These are phyloP conservation scores for Phaffia rhodozyma DNA, from an alignment of 1,284 basidiomycete genomes.

Conservation along the genomic window DNA sequence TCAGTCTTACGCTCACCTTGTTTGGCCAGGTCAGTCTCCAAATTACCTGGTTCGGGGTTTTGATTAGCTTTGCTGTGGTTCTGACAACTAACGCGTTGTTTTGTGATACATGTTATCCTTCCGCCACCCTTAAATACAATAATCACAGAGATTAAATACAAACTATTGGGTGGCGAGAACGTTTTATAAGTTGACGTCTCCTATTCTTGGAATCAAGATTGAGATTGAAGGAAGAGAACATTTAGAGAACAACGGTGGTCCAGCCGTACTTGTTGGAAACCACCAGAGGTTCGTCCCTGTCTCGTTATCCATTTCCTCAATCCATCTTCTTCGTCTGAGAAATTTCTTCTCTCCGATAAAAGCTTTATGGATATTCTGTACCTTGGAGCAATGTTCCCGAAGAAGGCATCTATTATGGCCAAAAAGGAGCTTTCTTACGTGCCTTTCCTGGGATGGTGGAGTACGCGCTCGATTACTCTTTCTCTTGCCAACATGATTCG, in stretches of 20 bases:
- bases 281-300: slow-evolving; percentile 55
- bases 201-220: slow-evolving; percentile 56
- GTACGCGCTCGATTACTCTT: slow-evolving; percentile 24
- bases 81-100: neutral
- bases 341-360: neutral
- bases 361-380: slow-evolving; percentile 74
- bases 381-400: slow-evolving; percentile 78
- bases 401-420: slow-evolving; percentile 74
- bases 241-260: slow-evolving; percentile 44
- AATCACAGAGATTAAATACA: slow-evolving; percentile 56
- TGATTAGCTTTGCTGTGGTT: neutral
- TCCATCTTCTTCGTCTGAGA: neutral
- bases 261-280: slow-evolving; percentile 73
- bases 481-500: neutral
- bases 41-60: neutral
- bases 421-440: slow-evolving; percentile 82
- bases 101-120: neutral
- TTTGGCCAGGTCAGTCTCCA: slow-evolving; percentile 43
- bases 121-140: neutral
- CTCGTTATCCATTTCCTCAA: neutral
- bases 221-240: slow-evolving; percentile 79
- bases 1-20: slow-evolving; percentile 57
- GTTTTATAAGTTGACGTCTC: slow-evolving; percentile 63
- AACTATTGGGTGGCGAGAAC: slow-evolving; percentile 73
- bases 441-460: slow-evolving; percentile 80